These are phyloP conservation scores for Ormosia semicastrata DNA, from an alignment of 306 rosid genomes.

Conservation along the genomic window DNA sequence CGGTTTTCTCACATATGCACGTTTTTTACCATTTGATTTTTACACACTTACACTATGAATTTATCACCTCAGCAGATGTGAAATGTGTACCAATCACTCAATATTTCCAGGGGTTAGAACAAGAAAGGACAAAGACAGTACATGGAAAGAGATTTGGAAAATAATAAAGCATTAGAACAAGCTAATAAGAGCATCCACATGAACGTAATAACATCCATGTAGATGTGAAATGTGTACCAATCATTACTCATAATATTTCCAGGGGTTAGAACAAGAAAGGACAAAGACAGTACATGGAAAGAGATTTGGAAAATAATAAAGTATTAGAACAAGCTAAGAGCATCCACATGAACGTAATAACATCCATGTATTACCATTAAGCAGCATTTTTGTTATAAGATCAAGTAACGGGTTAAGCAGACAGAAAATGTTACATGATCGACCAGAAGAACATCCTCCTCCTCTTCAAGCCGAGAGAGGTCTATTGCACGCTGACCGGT, in stretches of 20 bases:
- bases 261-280: too few species aligned
- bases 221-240: not conserved
- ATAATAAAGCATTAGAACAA: not conserved
- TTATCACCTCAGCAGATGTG: too few species aligned
- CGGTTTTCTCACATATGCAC: too few species aligned
- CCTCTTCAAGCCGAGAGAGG: slow-evolving; percentile 83
- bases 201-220: not conserved
- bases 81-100: too few species aligned
- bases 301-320: too few species aligned
- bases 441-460: slow-evolving; percentile 89
- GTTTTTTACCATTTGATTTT: too few species aligned
- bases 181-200: not conserved
- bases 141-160: too few species aligned
- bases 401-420: not conserved
- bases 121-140: too few species aligned
- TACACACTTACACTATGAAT: too few species aligned
- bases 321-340: not conserved
- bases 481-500: slow-evolving; percentile 91
- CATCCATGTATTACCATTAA: not conserved
- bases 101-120: too few species aligned
- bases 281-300: too few species aligned
- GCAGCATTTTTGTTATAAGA: not conserved
- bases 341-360: not conserved
- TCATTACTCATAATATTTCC: too few species aligned
- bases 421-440: slow-evolving; percentile 67